Percentiles rank a stretch among this genome's conserved stretches.
These are phyloP conservation scores for Secale cereale DNA, from an alignment of 176 grass and related monocot genomes.

Conservation along the genomic window DNA sequence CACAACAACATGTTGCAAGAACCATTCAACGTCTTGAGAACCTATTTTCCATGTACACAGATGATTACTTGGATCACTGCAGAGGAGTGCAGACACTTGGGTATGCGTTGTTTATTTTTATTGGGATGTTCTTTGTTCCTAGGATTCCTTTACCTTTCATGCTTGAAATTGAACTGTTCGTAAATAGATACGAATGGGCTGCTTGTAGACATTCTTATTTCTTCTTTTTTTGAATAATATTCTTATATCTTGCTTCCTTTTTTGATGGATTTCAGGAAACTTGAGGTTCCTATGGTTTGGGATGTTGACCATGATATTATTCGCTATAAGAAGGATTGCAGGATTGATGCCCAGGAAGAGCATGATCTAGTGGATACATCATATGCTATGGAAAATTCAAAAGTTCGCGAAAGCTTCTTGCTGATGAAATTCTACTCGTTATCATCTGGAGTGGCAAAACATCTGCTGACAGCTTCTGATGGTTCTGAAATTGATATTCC, in stretches of 20 bases:
- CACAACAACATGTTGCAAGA: conserved; percentile 45
- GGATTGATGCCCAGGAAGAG: conserved; percentile 26
- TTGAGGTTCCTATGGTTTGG: conserved; percentile 73
- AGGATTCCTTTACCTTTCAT: neutral
- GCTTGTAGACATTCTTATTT: neutral
- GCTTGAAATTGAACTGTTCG: neutral
- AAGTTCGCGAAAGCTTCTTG: conserved; percentile 85
- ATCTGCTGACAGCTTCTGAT: conserved; percentile 79
- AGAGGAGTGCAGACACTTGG: conserved; percentile 36
- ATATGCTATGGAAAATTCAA: conserved; percentile 57
- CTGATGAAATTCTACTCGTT: conserved; percentile 90
- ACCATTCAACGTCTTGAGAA: conserved; percentile 50
- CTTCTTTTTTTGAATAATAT: neutral
- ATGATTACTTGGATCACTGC: conserved; percentile 61
- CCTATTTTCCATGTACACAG: conserved; percentile 78
- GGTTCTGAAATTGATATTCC: conserved; percentile 72
- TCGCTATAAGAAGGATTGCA: conserved; percentile 43
- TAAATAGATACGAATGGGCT: neutral
- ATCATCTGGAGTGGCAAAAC: conserved; percentile 64
- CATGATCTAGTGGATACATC: conserved; percentile 24
- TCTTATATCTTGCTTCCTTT: neutral
- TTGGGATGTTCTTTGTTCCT: neutral
- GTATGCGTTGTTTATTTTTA: conserved; percentile 40
- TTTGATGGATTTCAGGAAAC: conserved; percentile 41
- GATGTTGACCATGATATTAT: conserved; percentile 38